phyloP scores from a whole-genome alignment of 169 alveolate genomes.

The Babesia ovata region DNA sequence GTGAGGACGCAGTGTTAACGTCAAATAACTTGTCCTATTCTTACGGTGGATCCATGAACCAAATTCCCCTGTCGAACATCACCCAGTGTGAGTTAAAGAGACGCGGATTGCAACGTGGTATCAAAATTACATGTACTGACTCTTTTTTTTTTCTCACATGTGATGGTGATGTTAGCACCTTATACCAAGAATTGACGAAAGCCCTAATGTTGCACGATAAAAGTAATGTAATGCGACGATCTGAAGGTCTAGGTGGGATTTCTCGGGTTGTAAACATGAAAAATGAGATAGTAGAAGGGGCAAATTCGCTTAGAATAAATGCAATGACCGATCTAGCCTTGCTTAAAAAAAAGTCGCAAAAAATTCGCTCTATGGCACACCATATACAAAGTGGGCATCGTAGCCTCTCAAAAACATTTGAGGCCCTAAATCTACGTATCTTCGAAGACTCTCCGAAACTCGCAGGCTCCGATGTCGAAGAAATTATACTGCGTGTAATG shows the following conservation, averaged over 20 bases:
- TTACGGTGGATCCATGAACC: neutral
- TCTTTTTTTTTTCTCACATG: conserved; percentile 20
- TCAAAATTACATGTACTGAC: conserved; percentile 28
- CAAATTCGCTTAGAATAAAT: conserved; percentile 7
- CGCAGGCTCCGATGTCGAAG: conserved; percentile 1
- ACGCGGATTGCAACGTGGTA: conserved; percentile 6
- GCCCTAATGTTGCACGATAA: conserved; percentile 27
- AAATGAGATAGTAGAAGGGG: conserved; percentile 29
- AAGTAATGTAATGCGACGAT: conserved; percentile 2
- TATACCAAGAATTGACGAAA: conserved; percentile 26
- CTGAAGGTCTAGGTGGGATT: conserved; percentile 40
- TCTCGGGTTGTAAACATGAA: conserved; percentile 37
- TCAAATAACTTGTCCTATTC: conserved; percentile 27
- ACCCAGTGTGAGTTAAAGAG: conserved; percentile 9
- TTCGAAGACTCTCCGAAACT: neutral
- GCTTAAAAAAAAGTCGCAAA: conserved; percentile 41
- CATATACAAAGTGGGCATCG: conserved; percentile 8
- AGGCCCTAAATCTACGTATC: conserved; percentile 4
- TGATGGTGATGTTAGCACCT: conserved; percentile 16
- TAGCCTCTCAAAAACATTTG: conserved; percentile 6
- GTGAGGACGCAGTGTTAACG: conserved; percentile 39
- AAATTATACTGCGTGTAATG: conserved; percentile 9
- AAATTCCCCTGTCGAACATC: conserved; percentile 32
- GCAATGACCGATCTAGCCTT: conserved; percentile 32
- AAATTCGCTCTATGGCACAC: conserved; percentile 11